Conservation (phyloP, 208 protist genomes). For the Blechomonas ayalai region DNA sequence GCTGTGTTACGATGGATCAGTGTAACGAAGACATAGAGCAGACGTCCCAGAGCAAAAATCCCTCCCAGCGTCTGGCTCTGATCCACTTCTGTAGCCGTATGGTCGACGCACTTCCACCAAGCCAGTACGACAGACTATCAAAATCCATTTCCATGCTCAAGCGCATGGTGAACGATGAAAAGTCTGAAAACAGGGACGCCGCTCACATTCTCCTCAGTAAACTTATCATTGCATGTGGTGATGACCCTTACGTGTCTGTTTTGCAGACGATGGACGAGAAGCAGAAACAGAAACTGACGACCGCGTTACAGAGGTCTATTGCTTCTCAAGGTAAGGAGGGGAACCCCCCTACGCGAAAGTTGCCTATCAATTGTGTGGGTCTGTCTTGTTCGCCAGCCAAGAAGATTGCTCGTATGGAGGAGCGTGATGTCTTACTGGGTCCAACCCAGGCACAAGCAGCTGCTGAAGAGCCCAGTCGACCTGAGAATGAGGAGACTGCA, state of each 20-base stretch:
- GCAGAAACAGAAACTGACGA: conserved; percentile 42
- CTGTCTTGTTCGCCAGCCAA: conserved; percentile 58
- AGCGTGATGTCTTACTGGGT: too few relatives aligned
- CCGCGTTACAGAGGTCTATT: too few relatives aligned
- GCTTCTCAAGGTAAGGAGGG: too few relatives aligned
- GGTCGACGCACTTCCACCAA: conserved; percentile 36
- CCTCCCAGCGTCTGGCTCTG: conserved; percentile 61
- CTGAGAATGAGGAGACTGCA: too few relatives aligned
- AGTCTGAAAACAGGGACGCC: conserved; percentile 59
- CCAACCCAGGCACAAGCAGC: too few relatives aligned
- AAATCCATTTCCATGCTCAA: conserved; percentile 35
- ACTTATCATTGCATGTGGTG: conserved; percentile 49
- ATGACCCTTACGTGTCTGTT: conserved; percentile 34
- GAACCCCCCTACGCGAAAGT: too few relatives aligned
- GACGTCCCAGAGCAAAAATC: conserved; percentile 64
- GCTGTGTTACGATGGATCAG: conserved; percentile 77
- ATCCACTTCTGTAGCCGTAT: conserved; percentile 58
- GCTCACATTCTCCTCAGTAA: conserved; percentile 47
- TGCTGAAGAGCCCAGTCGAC: too few relatives aligned
- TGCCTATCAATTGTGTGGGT: too few relatives aligned
- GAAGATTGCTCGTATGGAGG: conserved; percentile 42
- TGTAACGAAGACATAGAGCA: conserved; percentile 79
- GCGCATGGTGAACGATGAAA: conserved; percentile 81
- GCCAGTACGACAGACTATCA: conserved; percentile 33
- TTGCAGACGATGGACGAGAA: conserved; percentile 63